Evolutionary conservation across 2,329 filamentous ascomycete genomes (phyloP), one percentile per base, ranked within the genome.

Genomic region (Ophiostoma piceae): DNA sequence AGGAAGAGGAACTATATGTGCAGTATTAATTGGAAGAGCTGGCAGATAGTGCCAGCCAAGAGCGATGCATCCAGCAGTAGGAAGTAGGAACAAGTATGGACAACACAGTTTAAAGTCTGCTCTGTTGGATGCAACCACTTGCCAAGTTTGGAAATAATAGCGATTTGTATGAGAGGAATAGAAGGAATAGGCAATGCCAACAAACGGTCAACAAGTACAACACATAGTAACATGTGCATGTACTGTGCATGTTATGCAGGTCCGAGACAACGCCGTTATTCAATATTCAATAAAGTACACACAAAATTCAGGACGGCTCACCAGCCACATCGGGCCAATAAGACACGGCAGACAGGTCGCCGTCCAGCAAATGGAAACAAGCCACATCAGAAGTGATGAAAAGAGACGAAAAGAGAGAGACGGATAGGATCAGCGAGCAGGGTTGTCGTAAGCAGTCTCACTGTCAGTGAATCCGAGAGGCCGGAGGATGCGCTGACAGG

Each of bases 1-100:
- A 57, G 51, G 51, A 57, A 57, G 19, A 57, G 22, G 51, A 57
- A 57, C n/a, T 57, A 57, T 57, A 26, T 57, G 51, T 29, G 51
- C 22, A 3, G 51, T 26, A 57, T 57, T 57, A 57, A 57, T 57
- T 2, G n/a, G 51, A 57, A 57, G 22, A 57, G 43, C 7, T n/a
- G 6, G 43, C 16, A 47, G 19, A n/a, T n/a, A n/a, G 16, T 47
- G 43, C 19, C 43, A 14, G 43, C 43, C 43, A 47, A 47, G 43
- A 47, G 16, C 14, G 43, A 47, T n/a, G 43, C 19, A 47, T n/a
- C 43, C 5, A 47, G 43, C 43, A 29, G 26, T 29, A 29, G 26
- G 26, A 29, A 43, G 41, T 14, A 43, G 5, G 41, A 43, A 43
- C 41, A 47, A 47, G 16, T n/a, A 47, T 43, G 41, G 43, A 47